Evolutionary conservation across 345 rosid genomes (phyloP).

Genomic region (Physaria fendleri): DNA sequence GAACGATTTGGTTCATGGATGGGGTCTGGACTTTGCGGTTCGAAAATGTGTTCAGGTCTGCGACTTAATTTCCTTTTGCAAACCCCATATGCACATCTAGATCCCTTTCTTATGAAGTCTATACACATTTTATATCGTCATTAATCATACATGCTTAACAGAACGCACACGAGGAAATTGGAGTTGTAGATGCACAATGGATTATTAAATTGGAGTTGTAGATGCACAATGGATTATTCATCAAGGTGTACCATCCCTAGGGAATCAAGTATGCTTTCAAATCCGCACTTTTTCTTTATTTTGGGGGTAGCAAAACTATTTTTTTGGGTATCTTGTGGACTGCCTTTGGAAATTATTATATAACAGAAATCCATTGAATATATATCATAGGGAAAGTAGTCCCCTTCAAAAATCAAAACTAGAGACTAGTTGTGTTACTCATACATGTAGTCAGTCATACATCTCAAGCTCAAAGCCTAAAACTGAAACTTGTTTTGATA

Average conservation of each 20-base stretch:
- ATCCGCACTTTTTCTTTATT: not conserved
- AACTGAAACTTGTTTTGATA: not conserved
- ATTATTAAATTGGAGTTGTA: no score
- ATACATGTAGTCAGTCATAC: not conserved
- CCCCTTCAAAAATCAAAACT: not conserved
- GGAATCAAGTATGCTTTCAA: conserved; percentile 47
- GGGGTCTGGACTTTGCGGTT: conserved; percentile 74
- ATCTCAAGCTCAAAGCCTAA: not conserved
- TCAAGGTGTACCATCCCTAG: conserved; percentile 64
- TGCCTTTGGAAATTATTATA: not conserved
- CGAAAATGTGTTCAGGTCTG: conserved; percentile 63
- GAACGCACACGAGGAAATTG: conserved; percentile 64
- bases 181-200: conserved; percentile 77
- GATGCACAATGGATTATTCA: conserved; percentile 63
- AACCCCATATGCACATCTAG: not conserved
- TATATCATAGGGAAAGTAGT: not conserved
- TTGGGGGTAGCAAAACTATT: not conserved
- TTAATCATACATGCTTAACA: conserved; percentile 1
- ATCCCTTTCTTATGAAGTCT: not conserved
- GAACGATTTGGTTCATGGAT: conserved; percentile 78
- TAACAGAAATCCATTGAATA: not conserved
- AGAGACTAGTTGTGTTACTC: not conserved
- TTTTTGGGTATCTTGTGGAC: not conserved
- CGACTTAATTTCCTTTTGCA: not conserved
- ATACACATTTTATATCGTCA: not conserved